These are phyloP conservation scores for Scedosporium apiospermum DNA, from an alignment of 2,329 filamentous ascomycete species.

Conservation along the genomic window DNA sequence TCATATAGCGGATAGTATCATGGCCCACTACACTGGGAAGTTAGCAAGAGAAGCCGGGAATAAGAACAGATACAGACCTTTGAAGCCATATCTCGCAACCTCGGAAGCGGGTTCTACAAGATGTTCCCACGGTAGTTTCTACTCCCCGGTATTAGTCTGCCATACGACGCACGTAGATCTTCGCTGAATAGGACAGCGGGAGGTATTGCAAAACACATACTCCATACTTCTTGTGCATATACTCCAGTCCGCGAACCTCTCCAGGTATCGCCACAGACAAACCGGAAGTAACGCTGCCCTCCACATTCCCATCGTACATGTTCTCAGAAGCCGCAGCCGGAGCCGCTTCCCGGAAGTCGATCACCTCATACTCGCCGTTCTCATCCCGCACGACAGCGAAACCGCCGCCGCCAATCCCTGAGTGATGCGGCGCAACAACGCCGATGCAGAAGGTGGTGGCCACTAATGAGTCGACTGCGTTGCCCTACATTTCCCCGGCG, in stretches of 20 bases:
- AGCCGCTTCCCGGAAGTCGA: slow-evolving; percentile 86
- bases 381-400: slow-evolving; percentile 73
- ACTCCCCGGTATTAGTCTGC: background rate
- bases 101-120: slow-evolving; percentile 67
- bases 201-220: slow-evolving; percentile 22
- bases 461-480: slow-evolving; percentile 68
- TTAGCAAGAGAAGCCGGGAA: slow-evolving; percentile 8
- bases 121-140: slow-evolving; percentile 53
- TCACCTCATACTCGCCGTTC: slow-evolving; percentile 69
- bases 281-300: slow-evolving; percentile 61
- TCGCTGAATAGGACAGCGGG: background rate
- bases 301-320: slow-evolving; percentile 70
- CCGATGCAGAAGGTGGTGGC: slow-evolving; percentile 68
- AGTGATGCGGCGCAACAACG: slow-evolving; percentile 67
- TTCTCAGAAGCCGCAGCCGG: slow-evolving; percentile 71
- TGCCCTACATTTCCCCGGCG: slow-evolving; percentile 38
- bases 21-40: slow-evolving; percentile 43
- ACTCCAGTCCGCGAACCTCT: slow-evolving; percentile 68
- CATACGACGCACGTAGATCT: slow-evolving; percentile 3
- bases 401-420: slow-evolving; percentile 80
- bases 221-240: slow-evolving; percentile 66
- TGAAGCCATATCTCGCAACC: slow-evolving; percentile 65
- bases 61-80: slow-evolving; percentile 18
- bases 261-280: slow-evolving; percentile 64
- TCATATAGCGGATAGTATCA: slow-evolving; percentile 70